A percentile compares a stretch with the other conserved stretches of the same genome.
These are phyloP conservation scores for Vachellia collinsii DNA, from an alignment of 306 rosid species.

Conservation along the genomic window DNA sequence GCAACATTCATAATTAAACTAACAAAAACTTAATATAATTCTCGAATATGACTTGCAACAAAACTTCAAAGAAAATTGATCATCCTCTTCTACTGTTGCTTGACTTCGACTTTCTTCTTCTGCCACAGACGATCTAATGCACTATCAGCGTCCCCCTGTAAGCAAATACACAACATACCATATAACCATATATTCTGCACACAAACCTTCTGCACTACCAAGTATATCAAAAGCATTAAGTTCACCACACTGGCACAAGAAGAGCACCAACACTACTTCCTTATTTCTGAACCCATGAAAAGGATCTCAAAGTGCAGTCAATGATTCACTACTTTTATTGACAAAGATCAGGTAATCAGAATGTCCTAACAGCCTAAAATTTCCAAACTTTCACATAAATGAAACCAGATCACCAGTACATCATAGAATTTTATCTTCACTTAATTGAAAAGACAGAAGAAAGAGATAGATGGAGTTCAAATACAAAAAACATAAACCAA, in stretches of 20 bases:
- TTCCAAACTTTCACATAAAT: background rate
- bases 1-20: constrained; percentile 21
- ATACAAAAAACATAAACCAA: background rate
- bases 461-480: background rate
- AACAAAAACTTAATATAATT: background rate
- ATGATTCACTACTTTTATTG: background rate
- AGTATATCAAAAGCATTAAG: background rate
- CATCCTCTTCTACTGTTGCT: constrained; percentile 48
- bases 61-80: constrained; percentile 5
- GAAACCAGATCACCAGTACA: background rate
- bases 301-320: background rate
- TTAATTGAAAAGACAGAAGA: background rate
- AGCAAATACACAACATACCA: background rate
- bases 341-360: background rate
- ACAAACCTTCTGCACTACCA: background rate
- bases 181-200: too few species aligned
- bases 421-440: background rate
- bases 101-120: constrained; percentile 55
- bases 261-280: background rate
- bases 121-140: constrained; percentile 64
- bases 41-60: constrained; percentile 30
- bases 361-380: background rate
- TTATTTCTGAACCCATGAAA: background rate
- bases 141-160: constrained; percentile 66
- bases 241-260: background rate